Evolutionary conservation across 306 rosid genomes (phyloP).

Genomic region (Rubus idaeus): DNA sequence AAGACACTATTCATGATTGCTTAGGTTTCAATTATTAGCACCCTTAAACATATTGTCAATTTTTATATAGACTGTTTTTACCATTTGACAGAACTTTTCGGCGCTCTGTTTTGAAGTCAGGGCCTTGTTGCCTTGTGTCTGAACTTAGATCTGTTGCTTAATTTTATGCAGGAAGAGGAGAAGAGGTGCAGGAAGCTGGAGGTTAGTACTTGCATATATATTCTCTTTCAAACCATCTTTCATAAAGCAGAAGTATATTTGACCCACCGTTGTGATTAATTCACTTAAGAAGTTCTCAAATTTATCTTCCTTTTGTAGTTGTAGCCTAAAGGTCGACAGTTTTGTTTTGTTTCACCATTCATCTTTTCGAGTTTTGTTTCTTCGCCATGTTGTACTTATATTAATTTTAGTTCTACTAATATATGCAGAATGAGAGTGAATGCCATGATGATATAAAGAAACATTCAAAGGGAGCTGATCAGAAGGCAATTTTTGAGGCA

Average conservation of each 20-base stretch:
- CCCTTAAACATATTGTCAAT: no score
- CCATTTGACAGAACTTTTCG: background rate
- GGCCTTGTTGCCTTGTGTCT: no score
- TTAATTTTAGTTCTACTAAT: conserved; percentile 2
- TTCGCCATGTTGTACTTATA: background rate
- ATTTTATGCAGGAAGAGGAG: conserved; percentile 36
- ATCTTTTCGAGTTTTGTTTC: background rate
- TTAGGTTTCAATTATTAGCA: background rate
- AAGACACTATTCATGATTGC: background rate
- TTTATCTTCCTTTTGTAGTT: background rate
- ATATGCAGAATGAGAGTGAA: conserved; percentile 27
- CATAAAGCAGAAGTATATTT: background rate
- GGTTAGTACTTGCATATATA: background rate
- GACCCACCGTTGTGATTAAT: background rate
- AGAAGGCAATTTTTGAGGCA: conserved; percentile 28
- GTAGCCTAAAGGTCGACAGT: background rate
- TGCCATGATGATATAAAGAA: conserved; percentile 16
- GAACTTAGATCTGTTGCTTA: conserved; percentile 4
- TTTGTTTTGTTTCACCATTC: background rate
- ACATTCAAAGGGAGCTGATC: conserved; percentile 28
- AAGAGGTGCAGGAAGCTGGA: conserved; percentile 27
- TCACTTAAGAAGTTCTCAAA: background rate
- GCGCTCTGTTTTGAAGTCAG: background rate
- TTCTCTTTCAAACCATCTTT: background rate
- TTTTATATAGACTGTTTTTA: no score